phyloP scores from a whole-genome alignment of 2,329 filamentous ascomycete genomes.

The Calycina marina region DNA sequence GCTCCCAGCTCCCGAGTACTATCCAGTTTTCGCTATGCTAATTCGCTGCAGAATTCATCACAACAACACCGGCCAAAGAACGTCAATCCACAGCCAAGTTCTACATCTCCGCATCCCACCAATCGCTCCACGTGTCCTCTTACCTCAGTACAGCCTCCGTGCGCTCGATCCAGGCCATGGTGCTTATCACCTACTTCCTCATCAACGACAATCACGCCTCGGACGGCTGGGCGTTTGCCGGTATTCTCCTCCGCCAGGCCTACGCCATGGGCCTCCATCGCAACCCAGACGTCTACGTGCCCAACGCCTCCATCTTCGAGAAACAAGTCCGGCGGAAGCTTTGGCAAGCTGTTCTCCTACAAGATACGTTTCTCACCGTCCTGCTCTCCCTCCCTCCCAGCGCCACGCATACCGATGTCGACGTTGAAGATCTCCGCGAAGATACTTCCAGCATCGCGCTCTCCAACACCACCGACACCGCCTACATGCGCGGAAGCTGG shows the following conservation, averaged over 20 bases:
- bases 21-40: too few species aligned
- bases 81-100: constrained; percentile 67
- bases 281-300: constrained; percentile 60
- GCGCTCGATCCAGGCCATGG: constrained; percentile 64
- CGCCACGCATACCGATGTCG: constrained; percentile 66
- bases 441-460: constrained; percentile 42
- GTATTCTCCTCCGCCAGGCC: constrained; percentile 61
- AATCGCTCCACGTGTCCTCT: constrained; percentile 59
- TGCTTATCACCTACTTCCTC: constrained; percentile 68
- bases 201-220: constrained; percentile 79
- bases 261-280: constrained; percentile 73
- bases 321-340: constrained; percentile 68
- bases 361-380: constrained; percentile 71
- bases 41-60: too few species aligned
- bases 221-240: constrained; percentile 71
- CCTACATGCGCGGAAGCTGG: constrained; percentile 58
- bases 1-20: too few species aligned
- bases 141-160: constrained; percentile 64
- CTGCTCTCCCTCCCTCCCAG: constrained; percentile 64
- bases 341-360: constrained; percentile 68
- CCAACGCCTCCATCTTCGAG: constrained; percentile 51
- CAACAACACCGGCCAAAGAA: constrained; percentile 38
- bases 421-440: constrained; percentile 57
- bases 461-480: constrained; percentile 49
- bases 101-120: constrained; percentile 66